phyloP scores from a whole-genome alignment of 192 early-diverging fungal genomes.

The Blastocladiella britannica region DNA sequence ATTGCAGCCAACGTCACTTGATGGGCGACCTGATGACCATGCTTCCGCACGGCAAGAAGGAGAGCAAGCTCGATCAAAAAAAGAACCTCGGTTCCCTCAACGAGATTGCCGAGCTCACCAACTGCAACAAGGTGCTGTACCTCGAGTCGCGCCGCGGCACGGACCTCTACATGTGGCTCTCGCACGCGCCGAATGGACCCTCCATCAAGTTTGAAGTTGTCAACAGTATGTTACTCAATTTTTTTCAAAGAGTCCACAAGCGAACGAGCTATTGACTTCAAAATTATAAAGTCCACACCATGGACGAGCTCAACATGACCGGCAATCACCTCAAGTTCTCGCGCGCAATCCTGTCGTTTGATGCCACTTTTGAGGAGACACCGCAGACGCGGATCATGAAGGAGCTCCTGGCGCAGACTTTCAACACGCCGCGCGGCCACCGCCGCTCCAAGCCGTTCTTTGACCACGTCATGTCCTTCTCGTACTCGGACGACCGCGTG shows the following conservation, averaged over 20 bases:
- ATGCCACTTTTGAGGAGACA: constrained; percentile 67
- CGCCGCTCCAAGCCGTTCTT: constrained; percentile 89
- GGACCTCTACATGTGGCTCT: constrained; percentile 91
- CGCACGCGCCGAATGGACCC: constrained; percentile 85
- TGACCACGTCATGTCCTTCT: constrained; percentile 82
- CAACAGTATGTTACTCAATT: constrained; percentile 43
- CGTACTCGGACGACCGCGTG: constrained; percentile 64
- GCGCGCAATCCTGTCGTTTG: constrained; percentile 85
- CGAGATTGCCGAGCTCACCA: constrained; percentile 85
- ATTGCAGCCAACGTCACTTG: constrained; percentile 66
- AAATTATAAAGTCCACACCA: constrained; percentile 60
- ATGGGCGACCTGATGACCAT: constrained; percentile 68
- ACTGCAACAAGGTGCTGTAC: constrained; percentile 95
- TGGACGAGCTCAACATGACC: constrained; percentile 96
- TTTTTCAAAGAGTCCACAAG: no score
- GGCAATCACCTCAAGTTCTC: constrained; percentile 96
- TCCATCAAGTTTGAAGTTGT: constrained; percentile 85
- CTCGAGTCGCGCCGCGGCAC: constrained; percentile 82
- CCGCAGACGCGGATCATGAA: constrained; percentile 76
- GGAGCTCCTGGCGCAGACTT: constrained; percentile 82
- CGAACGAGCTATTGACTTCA: neutral
- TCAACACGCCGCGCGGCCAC: constrained; percentile 68
- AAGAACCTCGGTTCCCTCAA: constrained; percentile 70
- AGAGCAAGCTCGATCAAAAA: constrained; percentile 83
- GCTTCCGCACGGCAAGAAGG: constrained; percentile 90